These are phyloP conservation scores for Fusarium succisae DNA, from an alignment of 2,329 filamentous ascomycete species.

Conservation along the genomic window DNA sequence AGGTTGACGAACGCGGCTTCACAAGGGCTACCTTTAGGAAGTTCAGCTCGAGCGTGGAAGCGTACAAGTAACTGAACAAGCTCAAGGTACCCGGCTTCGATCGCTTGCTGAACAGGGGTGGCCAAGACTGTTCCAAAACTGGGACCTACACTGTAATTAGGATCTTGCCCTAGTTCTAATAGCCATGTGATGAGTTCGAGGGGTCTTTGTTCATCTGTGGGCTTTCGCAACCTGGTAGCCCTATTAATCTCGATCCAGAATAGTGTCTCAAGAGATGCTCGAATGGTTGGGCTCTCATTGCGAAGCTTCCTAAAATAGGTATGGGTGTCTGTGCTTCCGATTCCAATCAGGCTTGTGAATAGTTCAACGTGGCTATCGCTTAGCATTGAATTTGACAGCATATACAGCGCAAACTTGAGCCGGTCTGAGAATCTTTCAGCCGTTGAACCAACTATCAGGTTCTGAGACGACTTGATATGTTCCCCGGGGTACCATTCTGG, in stretches of 20 bases:
- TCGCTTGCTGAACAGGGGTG: not conserved
- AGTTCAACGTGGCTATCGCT: rapidly evolving
- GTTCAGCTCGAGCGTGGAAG: rapidly evolving
- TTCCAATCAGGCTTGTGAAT: not conserved
- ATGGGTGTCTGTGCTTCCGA: rapidly evolving
- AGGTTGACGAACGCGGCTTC: not conserved
- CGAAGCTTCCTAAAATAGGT: rapidly evolving
- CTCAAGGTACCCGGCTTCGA: rapidly evolving
- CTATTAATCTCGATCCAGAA: too few species aligned
- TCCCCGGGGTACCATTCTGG: not conserved
- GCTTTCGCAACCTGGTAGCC: too few species aligned
- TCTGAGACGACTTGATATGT: too few species aligned
- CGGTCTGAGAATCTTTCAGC: too few species aligned
- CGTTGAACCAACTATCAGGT: too few species aligned
- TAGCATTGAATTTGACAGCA: not conserved
- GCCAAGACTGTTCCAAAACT: too few species aligned
- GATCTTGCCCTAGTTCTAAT: not conserved
- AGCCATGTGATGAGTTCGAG: not conserved
- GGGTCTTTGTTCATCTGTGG: rapidly evolving
- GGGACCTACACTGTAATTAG: not conserved
- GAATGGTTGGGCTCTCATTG: not conserved
- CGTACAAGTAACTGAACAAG: not conserved
- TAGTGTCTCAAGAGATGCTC: not conserved
- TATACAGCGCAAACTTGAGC: not conserved
- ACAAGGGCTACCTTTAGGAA: too few species aligned